Evolutionary conservation across 768 basidiomycete genomes (phyloP).

Genomic region (Phylloporus sp.): DNA sequence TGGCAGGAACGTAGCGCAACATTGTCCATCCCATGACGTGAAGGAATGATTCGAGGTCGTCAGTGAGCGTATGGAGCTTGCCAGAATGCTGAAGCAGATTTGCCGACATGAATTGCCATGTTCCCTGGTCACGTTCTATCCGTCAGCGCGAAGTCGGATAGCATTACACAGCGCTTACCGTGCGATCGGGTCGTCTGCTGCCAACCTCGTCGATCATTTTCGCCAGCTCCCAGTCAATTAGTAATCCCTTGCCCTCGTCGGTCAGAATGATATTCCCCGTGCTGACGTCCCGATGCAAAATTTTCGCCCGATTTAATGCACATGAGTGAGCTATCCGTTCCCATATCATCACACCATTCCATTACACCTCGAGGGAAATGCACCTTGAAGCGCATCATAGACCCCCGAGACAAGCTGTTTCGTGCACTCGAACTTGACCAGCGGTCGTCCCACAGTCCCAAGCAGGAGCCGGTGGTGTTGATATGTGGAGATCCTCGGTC

Average conservation of each 20-base stretch:
- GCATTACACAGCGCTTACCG: background rate
- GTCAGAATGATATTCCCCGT: conserved; percentile 23
- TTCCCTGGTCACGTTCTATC: background rate
- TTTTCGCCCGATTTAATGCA: conserved; percentile 9
- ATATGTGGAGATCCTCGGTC: background rate
- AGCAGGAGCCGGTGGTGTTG: background rate
- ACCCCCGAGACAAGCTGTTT: background rate
- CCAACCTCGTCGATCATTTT: background rate
- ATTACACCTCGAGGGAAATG: too few relatives aligned
- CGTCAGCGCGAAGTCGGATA: background rate
- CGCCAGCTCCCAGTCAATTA: too few relatives aligned
- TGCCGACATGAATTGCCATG: conserved; percentile 2
- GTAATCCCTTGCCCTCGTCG: background rate
- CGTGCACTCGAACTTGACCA: background rate
- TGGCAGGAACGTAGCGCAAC: background rate
- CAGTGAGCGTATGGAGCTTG: conserved; percentile 17
- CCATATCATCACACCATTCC: background rate
- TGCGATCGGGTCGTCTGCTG: background rate
- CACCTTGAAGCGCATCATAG: background rate
- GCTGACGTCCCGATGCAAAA: conserved; percentile 29
- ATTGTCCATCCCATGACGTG: conserved; percentile 7
- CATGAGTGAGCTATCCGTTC: conserved; percentile 14
- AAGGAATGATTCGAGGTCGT: conserved; percentile 33
- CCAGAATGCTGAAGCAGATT: conserved; percentile 18
- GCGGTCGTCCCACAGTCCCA: background rate